These are phyloP conservation scores for Colletotrichum lupini DNA, from an alignment of 2,329 filamentous ascomycete genomes.

Conservation along the genomic window DNA sequence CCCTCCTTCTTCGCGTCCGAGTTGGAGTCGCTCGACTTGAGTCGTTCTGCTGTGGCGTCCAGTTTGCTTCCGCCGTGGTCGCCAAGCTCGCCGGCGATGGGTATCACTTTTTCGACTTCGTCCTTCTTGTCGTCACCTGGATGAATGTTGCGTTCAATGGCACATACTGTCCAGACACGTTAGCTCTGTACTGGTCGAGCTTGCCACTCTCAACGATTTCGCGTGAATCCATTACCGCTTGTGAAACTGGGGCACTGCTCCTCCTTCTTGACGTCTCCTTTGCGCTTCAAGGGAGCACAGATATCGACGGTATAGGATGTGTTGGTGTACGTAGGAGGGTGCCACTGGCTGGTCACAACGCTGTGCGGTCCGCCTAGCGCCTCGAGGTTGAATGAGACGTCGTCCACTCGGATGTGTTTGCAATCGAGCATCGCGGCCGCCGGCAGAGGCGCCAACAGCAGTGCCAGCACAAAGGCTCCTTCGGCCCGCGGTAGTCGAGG, in stretches of 20 bases:
- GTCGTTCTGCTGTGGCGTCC: slow-evolving; percentile 72
- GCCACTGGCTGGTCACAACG: slow-evolving; percentile 68
- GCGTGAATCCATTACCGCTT: slow-evolving; percentile 62
- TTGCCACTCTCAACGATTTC: neutral
- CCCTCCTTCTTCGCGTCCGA: slow-evolving; percentile 77
- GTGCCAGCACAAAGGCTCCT: slow-evolving; percentile 49
- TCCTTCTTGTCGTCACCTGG: slow-evolving; percentile 58
- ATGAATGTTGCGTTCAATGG: slow-evolving; percentile 70
- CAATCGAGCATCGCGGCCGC: slow-evolving; percentile 68
- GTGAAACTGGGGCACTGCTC: slow-evolving; percentile 77
- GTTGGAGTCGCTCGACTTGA: slow-evolving; percentile 73
- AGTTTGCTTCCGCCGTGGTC: slow-evolving; percentile 67
- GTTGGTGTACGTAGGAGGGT: slow-evolving; percentile 69
- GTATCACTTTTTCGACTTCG: slow-evolving; percentile 67
- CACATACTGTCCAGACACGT: slow-evolving; percentile 73
- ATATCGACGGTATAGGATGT: slow-evolving; percentile 86
- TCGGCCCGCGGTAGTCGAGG: slow-evolving; percentile 43
- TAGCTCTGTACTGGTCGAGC: slow-evolving; percentile 22
- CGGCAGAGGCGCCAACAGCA: slow-evolving; percentile 49
- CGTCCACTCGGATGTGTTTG: slow-evolving; percentile 68
- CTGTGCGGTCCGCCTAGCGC: slow-evolving; percentile 75
- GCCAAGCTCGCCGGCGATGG: slow-evolving; percentile 79
- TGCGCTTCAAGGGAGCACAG: slow-evolving; percentile 74
- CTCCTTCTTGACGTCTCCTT: slow-evolving; percentile 63
- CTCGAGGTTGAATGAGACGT: slow-evolving; percentile 72